Percentiles rank a stretch among this genome's conserved stretches.
Evolutionary conservation across 2,329 filamentous ascomycete genomes (phyloP).

Genomic region (Fusarium ramigenum): DNA sequence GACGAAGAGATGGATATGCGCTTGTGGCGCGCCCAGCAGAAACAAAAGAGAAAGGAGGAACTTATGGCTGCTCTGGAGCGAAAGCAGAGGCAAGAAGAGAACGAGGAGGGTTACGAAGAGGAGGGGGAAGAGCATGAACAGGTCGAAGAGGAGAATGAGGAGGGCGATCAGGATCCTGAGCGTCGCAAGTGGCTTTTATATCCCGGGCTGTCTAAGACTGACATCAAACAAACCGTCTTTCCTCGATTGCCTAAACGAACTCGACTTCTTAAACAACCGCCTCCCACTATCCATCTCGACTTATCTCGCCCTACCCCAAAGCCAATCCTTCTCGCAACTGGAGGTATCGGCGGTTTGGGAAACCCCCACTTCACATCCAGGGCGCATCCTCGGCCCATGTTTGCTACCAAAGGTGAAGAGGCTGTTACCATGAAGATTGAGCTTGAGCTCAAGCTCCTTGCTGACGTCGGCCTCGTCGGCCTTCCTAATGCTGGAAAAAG

Average conservation of each 20-base stretch:
- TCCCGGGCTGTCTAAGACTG: conserved; percentile 76
- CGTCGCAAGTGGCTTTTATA: conserved; percentile 87
- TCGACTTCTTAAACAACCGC: conserved; percentile 71
- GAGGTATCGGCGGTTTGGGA: conserved; percentile 87
- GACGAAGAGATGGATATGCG: conserved; percentile 63
- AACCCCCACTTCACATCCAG: conserved; percentile 92
- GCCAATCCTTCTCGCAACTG: conserved; percentile 86
- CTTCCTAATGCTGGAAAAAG: conserved; percentile 97
- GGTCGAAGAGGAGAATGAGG: conserved; percentile 49
- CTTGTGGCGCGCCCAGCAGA: conserved; percentile 47
- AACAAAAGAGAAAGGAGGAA: conserved; percentile 46
- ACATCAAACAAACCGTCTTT: conserved; percentile 65
- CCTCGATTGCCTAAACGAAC: conserved; percentile 63
- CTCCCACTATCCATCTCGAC: conserved; percentile 77
- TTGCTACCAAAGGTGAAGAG: conserved; percentile 85
- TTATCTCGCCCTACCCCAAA: conserved; percentile 79
- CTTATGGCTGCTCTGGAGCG: conserved; percentile 49
- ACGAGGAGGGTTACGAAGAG: conserved; percentile 25
- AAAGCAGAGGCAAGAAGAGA: conserved; percentile 31
- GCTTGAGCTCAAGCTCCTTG: conserved; percentile 92
- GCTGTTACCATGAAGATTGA: conserved; percentile 83
- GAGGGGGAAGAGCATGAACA: conserved; percentile 24
- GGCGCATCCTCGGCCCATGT: conserved; percentile 79
- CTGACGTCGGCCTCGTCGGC: conserved; percentile 93
- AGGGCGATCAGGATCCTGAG: conserved; percentile 56